phyloP scores from a whole-genome alignment of 345 rosid genomes.

The Acer campestre region DNA sequence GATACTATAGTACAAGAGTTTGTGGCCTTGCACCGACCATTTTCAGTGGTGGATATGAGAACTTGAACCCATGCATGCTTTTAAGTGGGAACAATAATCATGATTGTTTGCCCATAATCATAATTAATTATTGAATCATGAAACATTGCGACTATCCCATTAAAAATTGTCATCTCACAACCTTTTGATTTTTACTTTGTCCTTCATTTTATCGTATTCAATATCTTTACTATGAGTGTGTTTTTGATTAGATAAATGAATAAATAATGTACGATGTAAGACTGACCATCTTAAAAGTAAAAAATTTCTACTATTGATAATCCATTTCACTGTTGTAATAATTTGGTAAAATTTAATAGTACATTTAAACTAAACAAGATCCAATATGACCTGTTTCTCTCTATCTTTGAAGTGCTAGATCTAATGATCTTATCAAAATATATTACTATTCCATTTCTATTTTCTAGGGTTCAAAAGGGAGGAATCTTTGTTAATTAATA shows the following conservation, averaged over 20 bases:
- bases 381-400: neutral
- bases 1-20: neutral
- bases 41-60: neutral
- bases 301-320: no score
- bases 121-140: constrained; percentile 1
- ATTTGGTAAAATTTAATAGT: no score
- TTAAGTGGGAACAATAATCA: neutral
- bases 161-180: neutral
- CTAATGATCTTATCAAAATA: neutral
- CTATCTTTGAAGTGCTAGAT: neutral
- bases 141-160: neutral
- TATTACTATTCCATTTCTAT: neutral
- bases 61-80: neutral
- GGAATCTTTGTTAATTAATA: neutral
- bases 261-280: no score
- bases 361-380: no score
- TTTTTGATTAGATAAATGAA: no score
- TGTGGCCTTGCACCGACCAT: neutral
- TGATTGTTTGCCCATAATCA: constrained; percentile 8
- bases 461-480: neutral
- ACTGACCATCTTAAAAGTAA: no score
- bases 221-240: no score
- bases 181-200: neutral
- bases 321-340: no score
- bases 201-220: no score